Evolutionary conservation across 2,329 filamentous ascomycete genomes (phyloP).

Genomic region (Ciborinia camelliae): DNA sequence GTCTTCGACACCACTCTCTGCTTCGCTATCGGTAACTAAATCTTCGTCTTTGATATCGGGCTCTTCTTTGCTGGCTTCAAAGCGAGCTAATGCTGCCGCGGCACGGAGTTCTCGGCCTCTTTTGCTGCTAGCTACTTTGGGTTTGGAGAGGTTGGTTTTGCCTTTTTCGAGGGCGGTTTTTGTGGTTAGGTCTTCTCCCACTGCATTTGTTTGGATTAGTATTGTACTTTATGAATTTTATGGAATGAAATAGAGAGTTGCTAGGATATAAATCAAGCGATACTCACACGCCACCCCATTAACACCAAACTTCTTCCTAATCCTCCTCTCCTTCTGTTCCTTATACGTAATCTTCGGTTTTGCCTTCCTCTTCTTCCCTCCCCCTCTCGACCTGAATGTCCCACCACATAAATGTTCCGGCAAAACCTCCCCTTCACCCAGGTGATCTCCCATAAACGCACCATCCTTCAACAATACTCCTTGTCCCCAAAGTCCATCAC

Average conservation of each 20-base stretch:
- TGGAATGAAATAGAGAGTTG: too few relatives aligned
- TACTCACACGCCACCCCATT: constrained; percentile 32
- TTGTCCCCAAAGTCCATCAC: constrained; percentile 79
- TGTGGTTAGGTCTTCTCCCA: constrained; percentile 56
- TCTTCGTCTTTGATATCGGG: constrained; percentile 38
- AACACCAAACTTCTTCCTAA: constrained; percentile 57
- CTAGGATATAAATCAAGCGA: not conserved
- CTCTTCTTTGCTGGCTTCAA: constrained; percentile 45
- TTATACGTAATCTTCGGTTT: constrained; percentile 43
- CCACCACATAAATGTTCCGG: constrained; percentile 78
- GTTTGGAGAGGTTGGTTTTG: constrained; percentile 52
- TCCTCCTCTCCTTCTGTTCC: constrained; percentile 49
- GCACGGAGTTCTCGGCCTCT: constrained; percentile 58
- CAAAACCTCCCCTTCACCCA: constrained; percentile 53
- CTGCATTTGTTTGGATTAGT: not conserved
- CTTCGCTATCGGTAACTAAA: constrained; percentile 45
- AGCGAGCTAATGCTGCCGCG: constrained; percentile 57
- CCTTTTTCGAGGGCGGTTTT: constrained; percentile 43
- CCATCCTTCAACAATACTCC: constrained; percentile 62
- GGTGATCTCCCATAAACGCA: constrained; percentile 53
- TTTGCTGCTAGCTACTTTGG: constrained; percentile 56
- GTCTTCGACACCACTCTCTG: constrained; percentile 47
- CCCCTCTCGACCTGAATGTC: constrained; percentile 61
- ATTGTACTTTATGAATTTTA: too few relatives aligned
- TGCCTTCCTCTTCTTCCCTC: constrained; percentile 49